Conservation (phyloP, 306 rosid genomes). For the Dryas alaskensis region DNA sequence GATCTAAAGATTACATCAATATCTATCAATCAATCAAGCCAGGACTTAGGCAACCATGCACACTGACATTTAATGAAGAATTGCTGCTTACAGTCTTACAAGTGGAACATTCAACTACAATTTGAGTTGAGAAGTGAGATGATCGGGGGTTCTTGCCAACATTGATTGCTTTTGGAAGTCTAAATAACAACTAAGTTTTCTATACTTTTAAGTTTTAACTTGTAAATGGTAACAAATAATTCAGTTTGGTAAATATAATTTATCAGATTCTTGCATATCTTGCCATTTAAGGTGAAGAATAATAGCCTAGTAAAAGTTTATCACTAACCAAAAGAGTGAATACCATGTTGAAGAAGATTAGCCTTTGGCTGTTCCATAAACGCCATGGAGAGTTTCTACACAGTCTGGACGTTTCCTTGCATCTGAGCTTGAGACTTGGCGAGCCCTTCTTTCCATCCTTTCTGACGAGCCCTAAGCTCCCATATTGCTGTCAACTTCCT, state of each 20-base stretch:
- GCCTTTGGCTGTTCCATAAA: slow-evolving; percentile 30
- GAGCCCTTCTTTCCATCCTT: slow-evolving; percentile 91
- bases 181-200: slow-evolving; percentile 26
- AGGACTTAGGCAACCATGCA: slow-evolving; percentile 1
- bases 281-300: slow-evolving; percentile 12
- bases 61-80: slow-evolving; percentile 15
- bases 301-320: slow-evolving; percentile 19
- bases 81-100: slow-evolving; percentile 27
- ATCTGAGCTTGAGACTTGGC: slow-evolving; percentile 54
- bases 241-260: slow-evolving; percentile 11
- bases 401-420: slow-evolving; percentile 60
- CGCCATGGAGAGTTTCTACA: slow-evolving; percentile 32
- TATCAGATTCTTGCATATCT: slow-evolving; percentile 17
- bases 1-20: not conserved
- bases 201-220: slow-evolving; percentile 30
- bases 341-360: slow-evolving; percentile 22
- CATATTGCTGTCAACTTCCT: slow-evolving; percentile 71
- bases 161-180: slow-evolving; percentile 10
- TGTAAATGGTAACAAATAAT: slow-evolving; percentile 29
- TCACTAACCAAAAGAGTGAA: slow-evolving; percentile 24
- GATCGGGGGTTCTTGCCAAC: slow-evolving; percentile 13
- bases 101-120: slow-evolving; percentile 22
- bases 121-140: slow-evolving; percentile 12
- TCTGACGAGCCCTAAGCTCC: slow-evolving; percentile 95
- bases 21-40: not conserved